Evolutionary conservation across 805 yeast species (phyloP).

Genomic region (Saturnispora silvae): DNA sequence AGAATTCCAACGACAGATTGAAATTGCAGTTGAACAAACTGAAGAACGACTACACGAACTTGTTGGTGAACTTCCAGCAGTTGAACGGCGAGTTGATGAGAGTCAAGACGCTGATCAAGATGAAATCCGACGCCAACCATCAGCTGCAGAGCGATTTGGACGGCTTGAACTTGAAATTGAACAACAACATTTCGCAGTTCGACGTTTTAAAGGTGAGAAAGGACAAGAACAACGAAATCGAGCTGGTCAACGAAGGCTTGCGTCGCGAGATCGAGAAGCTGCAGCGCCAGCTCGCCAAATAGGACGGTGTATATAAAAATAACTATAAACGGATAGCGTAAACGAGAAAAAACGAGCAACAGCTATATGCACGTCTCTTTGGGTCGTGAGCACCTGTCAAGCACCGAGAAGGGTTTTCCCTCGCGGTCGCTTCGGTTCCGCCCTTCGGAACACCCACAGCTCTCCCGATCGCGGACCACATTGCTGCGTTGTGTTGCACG

Average conservation of each 20-base stretch:
- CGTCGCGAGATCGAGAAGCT: constrained; percentile 13
- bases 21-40: constrained; percentile 1
- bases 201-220: constrained; percentile 25
- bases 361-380: no score
- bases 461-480: no score
- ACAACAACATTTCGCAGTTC: constrained; percentile 15
- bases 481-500: no score
- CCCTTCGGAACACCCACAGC: no score
- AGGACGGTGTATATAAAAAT: no score
- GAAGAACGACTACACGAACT: constrained; percentile 18
- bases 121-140: constrained; percentile 15
- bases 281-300: no score
- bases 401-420: no score
- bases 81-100: constrained; percentile 24
- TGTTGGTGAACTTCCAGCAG: constrained; percentile 24
- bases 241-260: constrained; percentile 18
- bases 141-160: constrained; percentile 9
- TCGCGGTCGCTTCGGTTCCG: no score
- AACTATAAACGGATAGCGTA: no score
- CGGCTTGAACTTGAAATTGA: constrained; percentile 14
- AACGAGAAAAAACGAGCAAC: no score
- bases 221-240: constrained; percentile 22
- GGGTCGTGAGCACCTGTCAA: no score
- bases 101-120: constrained; percentile 18
- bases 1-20: neutral